Evolutionary conservation across 2,329 filamentous ascomycete genomes (phyloP).

Genomic region (Cladophialophora bantiana): DNA sequence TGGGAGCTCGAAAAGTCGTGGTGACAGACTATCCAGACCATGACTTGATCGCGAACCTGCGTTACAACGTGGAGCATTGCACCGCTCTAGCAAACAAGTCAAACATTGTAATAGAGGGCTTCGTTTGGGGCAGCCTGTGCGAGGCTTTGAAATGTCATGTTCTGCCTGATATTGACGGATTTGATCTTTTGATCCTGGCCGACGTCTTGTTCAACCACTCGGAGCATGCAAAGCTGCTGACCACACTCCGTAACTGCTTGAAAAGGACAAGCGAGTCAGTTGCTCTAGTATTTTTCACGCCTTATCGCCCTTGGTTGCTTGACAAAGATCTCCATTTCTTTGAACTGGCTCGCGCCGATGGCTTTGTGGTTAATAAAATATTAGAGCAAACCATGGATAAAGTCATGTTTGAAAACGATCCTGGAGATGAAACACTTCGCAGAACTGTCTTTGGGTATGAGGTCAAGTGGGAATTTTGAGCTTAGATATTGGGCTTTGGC

Average conservation of each 20-base stretch:
- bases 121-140: constrained; percentile 79
- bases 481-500: background rate
- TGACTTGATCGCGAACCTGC: constrained; percentile 81
- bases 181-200: constrained; percentile 84
- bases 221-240: constrained; percentile 79
- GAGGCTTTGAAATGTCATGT: constrained; percentile 66
- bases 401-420: constrained; percentile 88
- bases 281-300: constrained; percentile 91
- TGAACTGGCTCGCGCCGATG: constrained; percentile 72
- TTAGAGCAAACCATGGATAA: constrained; percentile 82
- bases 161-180: constrained; percentile 50
- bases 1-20: constrained; percentile 73
- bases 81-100: constrained; percentile 52
- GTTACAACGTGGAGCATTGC: constrained; percentile 72
- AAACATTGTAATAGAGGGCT: constrained; percentile 70
- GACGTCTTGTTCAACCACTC: constrained; percentile 91
- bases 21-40: constrained; percentile 89
- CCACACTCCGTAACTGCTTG: constrained; percentile 73
- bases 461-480: constrained; percentile 65
- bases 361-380: constrained; percentile 79
- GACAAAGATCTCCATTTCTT: constrained; percentile 89
- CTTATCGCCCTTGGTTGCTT: constrained; percentile 88
- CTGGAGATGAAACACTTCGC: constrained; percentile 79
- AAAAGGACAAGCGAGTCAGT: constrained; percentile 61
- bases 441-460: constrained; percentile 83